Evolutionary conservation across 495 filamentous ascomycete genomes (phyloP), one percentile per base, ranked within the genome.

Genomic region (Aspergillus olivimuriae): DNA sequence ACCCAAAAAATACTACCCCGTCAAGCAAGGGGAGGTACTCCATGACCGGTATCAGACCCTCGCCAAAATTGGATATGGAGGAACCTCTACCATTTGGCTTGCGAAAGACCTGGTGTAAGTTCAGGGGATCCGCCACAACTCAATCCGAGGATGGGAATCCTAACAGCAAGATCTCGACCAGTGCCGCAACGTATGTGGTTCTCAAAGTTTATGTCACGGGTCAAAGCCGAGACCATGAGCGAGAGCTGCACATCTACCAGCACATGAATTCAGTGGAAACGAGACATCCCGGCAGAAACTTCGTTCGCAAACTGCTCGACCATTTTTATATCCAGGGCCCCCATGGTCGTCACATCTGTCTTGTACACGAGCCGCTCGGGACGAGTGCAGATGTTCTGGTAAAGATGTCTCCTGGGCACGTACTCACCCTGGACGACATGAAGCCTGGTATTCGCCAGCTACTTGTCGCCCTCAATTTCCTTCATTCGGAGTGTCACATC

Each of bases 401-500:
- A n/a, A n/a, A n/a, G n/a, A n/a, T n/a, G n/a, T 23, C 68, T 66
- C 47, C 39, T 65, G 38, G 41, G 36, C 39, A n/a, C n/a, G n/a
- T n/a, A n/a, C 60, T 57, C 31, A 55, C 60, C 32, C 63, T 56
- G 20, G 30, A 59, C 16, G 20, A 38, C 37, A 50, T 41, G 22
- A 47, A 63, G 14, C 50, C 58, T 8, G 48, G 55, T 10, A 49
- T 69, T 17, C 34, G 57, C 2, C 50, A 63, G 15, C 38, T 73
- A 21, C 60, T 73, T 36, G 24, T 60, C 14, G 66, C 64, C 7
- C 46, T 73, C 7, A 62, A 73, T 36, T 70, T 66, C 47, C 51
- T 73, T 6, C 67, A 73, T 55, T 65, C 61, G 35, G 61, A 69
- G 32, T 68, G 68, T 49, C 64, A 76, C 35, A 68, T 75, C 33